Percentiles rank a stretch among this genome's conserved stretches.
phyloP scores from a whole-genome alignment of 2,329 filamentous ascomycete genomes.

The Venturia effusa region DNA sequence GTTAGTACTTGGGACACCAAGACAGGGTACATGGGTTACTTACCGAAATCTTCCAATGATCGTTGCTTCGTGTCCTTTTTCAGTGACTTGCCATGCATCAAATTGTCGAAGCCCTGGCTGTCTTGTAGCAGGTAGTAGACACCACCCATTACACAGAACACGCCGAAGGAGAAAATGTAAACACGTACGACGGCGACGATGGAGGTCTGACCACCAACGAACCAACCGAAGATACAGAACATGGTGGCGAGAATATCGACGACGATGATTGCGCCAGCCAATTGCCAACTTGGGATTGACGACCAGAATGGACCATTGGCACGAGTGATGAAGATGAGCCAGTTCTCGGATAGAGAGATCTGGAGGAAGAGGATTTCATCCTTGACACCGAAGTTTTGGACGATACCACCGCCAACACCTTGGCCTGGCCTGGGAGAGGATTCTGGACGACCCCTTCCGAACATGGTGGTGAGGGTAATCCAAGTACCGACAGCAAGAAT shows the following conservation, averaged over 20 bases:
- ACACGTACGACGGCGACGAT: conserved; percentile 80
- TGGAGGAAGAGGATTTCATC: conserved; percentile 81
- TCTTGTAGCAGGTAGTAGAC: conserved; percentile 75
- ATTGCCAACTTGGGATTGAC: conserved; percentile 77
- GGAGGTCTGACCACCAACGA: conserved; percentile 57
- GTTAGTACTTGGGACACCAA: conserved; percentile 35
- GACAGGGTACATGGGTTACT: conserved; percentile 28
- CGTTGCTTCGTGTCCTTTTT: conserved; percentile 76
- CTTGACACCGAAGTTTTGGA: conserved; percentile 76
- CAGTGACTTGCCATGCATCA: conserved; percentile 82
- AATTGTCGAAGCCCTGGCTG: conserved; percentile 73
- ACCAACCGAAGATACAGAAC: conserved; percentile 80
- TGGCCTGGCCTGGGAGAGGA: conserved; percentile 22
- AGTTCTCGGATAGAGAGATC: conserved; percentile 86
- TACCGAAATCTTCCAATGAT: conserved; percentile 81
- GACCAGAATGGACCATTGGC: conserved; percentile 90
- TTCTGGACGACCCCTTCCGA: conserved; percentile 31
- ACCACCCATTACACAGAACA: conserved; percentile 74
- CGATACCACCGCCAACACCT: conserved; percentile 65
- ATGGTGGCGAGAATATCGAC: conserved; percentile 78
- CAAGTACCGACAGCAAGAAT: conserved; percentile 76
- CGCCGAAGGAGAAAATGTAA: conserved; percentile 84
- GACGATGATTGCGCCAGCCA: conserved; percentile 63
- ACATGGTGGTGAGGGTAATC: conserved; percentile 83
- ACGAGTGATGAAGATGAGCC: conserved; percentile 94